Evolutionary conservation across 1,284 basidiomycete genomes (phyloP).

Genomic region (Ustilago hordei): DNA sequence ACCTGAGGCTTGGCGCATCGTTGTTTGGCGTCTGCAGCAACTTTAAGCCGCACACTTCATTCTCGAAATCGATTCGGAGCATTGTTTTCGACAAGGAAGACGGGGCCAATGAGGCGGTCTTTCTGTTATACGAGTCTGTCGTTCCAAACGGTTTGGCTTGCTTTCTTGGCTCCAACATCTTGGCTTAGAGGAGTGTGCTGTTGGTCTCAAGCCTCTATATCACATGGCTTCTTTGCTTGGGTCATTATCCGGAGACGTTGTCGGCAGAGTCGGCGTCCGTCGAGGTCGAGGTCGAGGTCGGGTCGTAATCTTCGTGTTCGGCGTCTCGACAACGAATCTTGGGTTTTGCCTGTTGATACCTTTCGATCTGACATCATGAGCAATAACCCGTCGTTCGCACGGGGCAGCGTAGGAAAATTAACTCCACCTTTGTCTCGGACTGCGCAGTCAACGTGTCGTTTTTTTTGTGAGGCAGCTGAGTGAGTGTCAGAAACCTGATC

Average conservation of each 20-base stretch:
- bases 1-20: conserved; percentile 27
- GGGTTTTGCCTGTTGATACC: background rate
- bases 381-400: conserved; percentile 8
- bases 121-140: too few relatives aligned
- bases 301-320: too few relatives aligned
- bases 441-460: conserved; percentile 22
- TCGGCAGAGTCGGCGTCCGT: too few relatives aligned
- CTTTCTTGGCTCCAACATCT: conserved; percentile 5
- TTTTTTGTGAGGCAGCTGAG: background rate
- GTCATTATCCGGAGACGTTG: background rate
- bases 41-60: background rate
- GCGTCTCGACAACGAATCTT: background rate
- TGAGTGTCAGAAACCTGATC: conserved; percentile 17
- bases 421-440: conserved; percentile 17
- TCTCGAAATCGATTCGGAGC: too few relatives aligned
- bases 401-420: conserved; percentile 14
- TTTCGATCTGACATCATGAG: background rate
- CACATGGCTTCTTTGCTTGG: background rate
- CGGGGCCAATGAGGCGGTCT: background rate
- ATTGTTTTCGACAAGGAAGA: background rate
- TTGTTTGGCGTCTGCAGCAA: conserved; percentile 14
- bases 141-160: too few relatives aligned
- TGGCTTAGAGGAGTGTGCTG: background rate
- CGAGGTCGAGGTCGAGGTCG: too few relatives aligned
- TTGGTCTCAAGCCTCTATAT: background rate